These are phyloP conservation scores for Brachypodium distachyon DNA, from an alignment of 202 grass and related monocot species.

Conservation along the genomic window DNA sequence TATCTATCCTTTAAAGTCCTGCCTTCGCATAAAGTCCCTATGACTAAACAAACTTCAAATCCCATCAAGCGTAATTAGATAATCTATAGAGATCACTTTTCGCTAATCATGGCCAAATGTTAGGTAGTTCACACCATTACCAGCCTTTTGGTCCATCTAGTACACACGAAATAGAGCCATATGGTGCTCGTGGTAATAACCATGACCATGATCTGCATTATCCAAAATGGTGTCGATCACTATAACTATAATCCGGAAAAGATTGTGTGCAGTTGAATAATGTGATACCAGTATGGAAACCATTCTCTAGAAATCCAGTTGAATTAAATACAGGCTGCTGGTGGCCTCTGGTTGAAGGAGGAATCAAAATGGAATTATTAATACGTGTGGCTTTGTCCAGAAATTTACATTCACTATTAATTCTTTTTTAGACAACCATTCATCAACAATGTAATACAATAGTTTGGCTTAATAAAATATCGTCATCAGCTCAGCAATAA, in stretches of 20 bases:
- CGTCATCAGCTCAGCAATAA: too few species aligned
- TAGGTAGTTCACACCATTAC: not conserved
- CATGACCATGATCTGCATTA: not conserved
- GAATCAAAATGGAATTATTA: slow-evolving; percentile 7
- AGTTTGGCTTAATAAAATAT: too few species aligned
- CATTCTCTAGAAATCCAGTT: not conserved
- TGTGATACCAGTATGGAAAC: not conserved
- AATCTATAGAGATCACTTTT: not conserved
- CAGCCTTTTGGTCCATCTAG: not conserved
- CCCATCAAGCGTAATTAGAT: not conserved
- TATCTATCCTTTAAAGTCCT: not conserved
- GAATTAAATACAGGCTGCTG: not conserved
- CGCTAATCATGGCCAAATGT: not conserved
- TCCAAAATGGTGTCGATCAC: not conserved
- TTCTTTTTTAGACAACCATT: too few species aligned
- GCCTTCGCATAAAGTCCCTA: not conserved
- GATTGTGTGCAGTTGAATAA: not conserved
- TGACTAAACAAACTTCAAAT: not conserved
- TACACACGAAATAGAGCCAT: not conserved
- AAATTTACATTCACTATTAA: not conserved
- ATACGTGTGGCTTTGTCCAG: not conserved
- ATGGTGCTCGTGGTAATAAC: not conserved
- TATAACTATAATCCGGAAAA: not conserved
- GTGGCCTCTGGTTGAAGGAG: not conserved
- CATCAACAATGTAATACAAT: too few species aligned